Evolutionary conservation across 495 filamentous ascomycete species (phyloP), one percentile per base, ranked within the genome.

Genomic region (Neurospora sp.): DNA sequence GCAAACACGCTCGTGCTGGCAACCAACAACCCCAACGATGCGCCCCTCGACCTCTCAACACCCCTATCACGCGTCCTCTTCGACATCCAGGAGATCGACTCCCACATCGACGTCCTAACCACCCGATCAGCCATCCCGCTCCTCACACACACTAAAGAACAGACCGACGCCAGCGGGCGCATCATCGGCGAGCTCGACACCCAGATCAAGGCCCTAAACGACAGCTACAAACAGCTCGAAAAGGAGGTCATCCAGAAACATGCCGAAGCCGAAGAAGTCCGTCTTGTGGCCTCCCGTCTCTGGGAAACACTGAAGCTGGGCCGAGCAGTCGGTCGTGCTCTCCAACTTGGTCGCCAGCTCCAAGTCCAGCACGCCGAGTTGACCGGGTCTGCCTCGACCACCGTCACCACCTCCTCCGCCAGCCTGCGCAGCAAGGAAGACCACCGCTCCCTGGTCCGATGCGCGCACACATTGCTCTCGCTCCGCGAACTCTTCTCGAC

Each of bases 31-130:
- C 87, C 93, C 59, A 91, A 89, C 75, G 96, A 98, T 81, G 92
- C 91, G 4, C 90, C 93, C 39, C 86, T 98, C 77, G 96, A 98
- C 83, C 91, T 98, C 71, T 92, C 94, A 7, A 98, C 96, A 41
- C 96, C 96, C 3, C 88, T 98, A 42, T 97, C 94, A 3, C 89
- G 93, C 68, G 96, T 98, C 14, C 87, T 98, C 20, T 99, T 99
- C 81, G 96, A 99, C 82, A 88, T 96, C 18, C 96, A 99, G 80
- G 96, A 98, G 80, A 90, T 99, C 73, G 94, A 98, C 82, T 97
- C 94, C 1, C 93, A 97, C 78, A 97, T 98, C 74, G 91, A 98
- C 81, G 86, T 87, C 20, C 87, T 99, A 35, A 97, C 94, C 61
- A 96, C 93, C 68, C 89, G 90, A 75, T 91, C 92, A 68, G 92